phyloP scores from a whole-genome alignment of 1,284 basidiomycete species.

The Austroboletus niveus region DNA sequence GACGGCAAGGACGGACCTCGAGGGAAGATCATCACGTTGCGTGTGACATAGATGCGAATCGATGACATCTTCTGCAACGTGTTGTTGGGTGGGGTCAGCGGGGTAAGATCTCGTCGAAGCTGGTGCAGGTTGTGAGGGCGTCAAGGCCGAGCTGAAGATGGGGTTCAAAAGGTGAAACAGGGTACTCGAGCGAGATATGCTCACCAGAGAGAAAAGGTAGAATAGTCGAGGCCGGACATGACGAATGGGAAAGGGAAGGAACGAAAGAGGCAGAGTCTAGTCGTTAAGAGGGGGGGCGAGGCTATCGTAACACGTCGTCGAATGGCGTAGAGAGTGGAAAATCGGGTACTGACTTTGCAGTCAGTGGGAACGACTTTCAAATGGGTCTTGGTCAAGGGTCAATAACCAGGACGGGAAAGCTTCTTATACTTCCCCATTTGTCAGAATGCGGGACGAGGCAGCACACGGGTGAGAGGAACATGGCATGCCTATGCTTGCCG shows the following conservation, averaged over 20 bases:
- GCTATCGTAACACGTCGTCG: slow-evolving; percentile 4
- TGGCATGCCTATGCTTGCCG: slow-evolving; percentile 32
- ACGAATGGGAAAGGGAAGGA: not conserved
- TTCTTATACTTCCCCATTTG: slow-evolving; percentile 30
- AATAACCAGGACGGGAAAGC: slow-evolving; percentile 23
- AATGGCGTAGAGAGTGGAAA: slow-evolving; percentile 15
- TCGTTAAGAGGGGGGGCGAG: slow-evolving; percentile 12
- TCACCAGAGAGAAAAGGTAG: slow-evolving; percentile 29
- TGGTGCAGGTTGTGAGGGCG: slow-evolving; percentile 20
- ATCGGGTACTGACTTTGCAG: slow-evolving; percentile 19
- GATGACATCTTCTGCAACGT: slow-evolving; percentile 33
- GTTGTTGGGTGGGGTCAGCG: slow-evolving; percentile 27
- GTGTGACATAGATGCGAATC: slow-evolving; percentile 24
- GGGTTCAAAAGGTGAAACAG: slow-evolving; percentile 3
- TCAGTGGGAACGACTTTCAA: slow-evolving; percentile 21
- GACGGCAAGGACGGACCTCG: slow-evolving; percentile 30
- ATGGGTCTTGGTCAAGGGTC: slow-evolving; percentile 27
- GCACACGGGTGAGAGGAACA: slow-evolving; percentile 24
- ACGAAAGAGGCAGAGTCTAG: not conserved
- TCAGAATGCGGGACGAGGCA: slow-evolving; percentile 23
- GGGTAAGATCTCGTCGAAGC: slow-evolving; percentile 27
- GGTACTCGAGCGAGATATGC: slow-evolving; percentile 1
- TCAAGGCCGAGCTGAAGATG: slow-evolving; percentile 25
- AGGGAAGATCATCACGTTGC: slow-evolving; percentile 36
- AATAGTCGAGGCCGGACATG: slow-evolving; percentile 30